Evolutionary conservation across 2,329 filamentous ascomycete species (phyloP).

Genomic region (Colletotrichum musicola): DNA sequence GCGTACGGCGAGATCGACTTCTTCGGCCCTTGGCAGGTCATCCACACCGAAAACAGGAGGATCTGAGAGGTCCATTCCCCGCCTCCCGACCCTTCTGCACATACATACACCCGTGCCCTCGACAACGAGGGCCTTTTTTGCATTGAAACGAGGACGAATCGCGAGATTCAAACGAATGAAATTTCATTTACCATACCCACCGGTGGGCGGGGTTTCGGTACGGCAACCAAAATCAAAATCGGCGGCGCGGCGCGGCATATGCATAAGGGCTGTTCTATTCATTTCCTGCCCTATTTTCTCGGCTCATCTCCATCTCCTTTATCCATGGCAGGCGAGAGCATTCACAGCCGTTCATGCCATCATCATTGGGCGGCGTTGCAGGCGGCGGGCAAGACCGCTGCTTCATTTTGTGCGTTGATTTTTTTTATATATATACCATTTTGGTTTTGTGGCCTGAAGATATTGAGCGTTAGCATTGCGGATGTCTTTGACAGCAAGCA

Average conservation of each 20-base stretch:
- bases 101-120: conserved; percentile 25
- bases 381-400: conserved; percentile 1
- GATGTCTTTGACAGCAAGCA: conserved; percentile 7
- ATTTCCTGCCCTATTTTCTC: neutral
- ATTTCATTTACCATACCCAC: conserved; percentile 20
- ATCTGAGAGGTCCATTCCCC: conserved; percentile 48
- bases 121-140: conserved; percentile 22
- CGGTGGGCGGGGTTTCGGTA: conserved; percentile 10
- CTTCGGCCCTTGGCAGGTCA: conserved; percentile 63
- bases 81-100: conserved; percentile 20
- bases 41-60: conserved; percentile 62
- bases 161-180: conserved; percentile 30
- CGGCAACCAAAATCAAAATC: conserved; percentile 32
- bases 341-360: conserved; percentile 22
- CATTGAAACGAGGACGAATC: conserved; percentile 36
- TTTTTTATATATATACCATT: neutral
- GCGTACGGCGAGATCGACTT: conserved; percentile 65
- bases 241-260: conserved; percentile 30
- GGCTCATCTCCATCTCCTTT: neutral
- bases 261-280: conserved; percentile 21
- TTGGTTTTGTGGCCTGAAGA: neutral
- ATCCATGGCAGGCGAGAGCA: conserved; percentile 16
- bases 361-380: conserved; percentile 36
- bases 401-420: neutral
- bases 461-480: conserved; percentile 19